phyloP scores from a whole-genome alignment of 179 eudicot species.

The Drosera spatulata region DNA sequence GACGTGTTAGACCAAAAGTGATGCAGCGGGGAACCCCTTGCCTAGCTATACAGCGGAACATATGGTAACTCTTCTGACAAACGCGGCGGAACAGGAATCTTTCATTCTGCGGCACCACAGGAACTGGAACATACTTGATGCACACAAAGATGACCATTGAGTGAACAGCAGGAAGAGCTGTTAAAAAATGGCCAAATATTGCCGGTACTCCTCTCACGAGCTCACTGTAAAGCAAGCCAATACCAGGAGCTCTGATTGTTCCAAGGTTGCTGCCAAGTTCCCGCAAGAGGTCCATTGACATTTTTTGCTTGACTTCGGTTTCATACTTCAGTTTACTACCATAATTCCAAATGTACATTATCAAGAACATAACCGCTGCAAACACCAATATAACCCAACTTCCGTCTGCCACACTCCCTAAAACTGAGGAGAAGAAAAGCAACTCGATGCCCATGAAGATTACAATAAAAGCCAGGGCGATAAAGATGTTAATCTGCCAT shows the following conservation, averaged over 20 bases:
- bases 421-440: slow-evolving; percentile 78
- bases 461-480: slow-evolving; percentile 56
- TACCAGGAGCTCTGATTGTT: slow-evolving; percentile 93
- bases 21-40: slow-evolving; percentile 3
- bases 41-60: slow-evolving; percentile 98
- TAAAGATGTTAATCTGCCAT: slow-evolving; percentile 85
- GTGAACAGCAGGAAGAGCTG: slow-evolving; percentile 93
- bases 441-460: slow-evolving; percentile 84
- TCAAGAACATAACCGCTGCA: slow-evolving; percentile 58
- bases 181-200: slow-evolving; percentile 88
- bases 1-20: too few relatives aligned
- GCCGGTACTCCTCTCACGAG: slow-evolving; percentile 90
- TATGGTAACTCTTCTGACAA: slow-evolving; percentile 84
- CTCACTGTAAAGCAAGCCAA: slow-evolving; percentile 89
- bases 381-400: slow-evolving; percentile 62
- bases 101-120: slow-evolving; percentile 84
- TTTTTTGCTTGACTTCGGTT: slow-evolving; percentile 84
- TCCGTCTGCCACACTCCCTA: slow-evolving; percentile 38
- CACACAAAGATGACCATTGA: slow-evolving; percentile 96
- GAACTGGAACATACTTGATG: slow-evolving; percentile 91
- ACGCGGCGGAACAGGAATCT: slow-evolving; percentile 92
- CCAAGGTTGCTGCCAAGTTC: slow-evolving; percentile 87
- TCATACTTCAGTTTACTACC: slow-evolving; percentile 94
- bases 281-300: slow-evolving; percentile 80
- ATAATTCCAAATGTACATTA: slow-evolving; percentile 93